A percentile compares a stretch with the other conserved stretches of the same genome.
phyloP scores from a whole-genome alignment of 2,329 filamentous ascomycete genomes.

The Ophiostoma tasmaniense region DNA sequence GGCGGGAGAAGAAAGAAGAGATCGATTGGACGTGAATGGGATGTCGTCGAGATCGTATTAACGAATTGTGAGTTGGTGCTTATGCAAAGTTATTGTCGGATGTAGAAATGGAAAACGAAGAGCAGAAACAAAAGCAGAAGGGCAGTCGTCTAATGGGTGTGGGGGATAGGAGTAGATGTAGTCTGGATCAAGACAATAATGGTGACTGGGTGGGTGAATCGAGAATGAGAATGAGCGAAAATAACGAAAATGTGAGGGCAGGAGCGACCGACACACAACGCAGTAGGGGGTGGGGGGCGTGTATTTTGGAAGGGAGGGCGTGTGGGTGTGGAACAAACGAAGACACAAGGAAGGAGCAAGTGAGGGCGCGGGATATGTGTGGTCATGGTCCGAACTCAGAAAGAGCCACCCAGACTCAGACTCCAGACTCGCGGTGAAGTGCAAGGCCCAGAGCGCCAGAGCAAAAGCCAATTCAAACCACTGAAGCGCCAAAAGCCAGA shows the following conservation, averaged over 20 bases:
- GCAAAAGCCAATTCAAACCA: background rate
- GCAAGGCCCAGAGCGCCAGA: background rate
- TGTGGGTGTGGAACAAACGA: conserved; percentile 10
- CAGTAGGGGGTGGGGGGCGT: background rate
- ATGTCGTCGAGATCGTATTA: background rate
- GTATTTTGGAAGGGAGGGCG: conserved; percentile 6
- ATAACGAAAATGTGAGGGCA: conserved; percentile 18
- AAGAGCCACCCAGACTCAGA: conserved; percentile 12
- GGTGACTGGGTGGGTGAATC: conserved; percentile 17
- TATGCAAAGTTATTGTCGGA: background rate
- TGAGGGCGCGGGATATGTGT: conserved; percentile 21
- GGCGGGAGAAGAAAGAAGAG: background rate
- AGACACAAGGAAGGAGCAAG: conserved; percentile 12
- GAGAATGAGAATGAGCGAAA: conserved; percentile 15
- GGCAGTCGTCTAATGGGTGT: conserved; percentile 17
- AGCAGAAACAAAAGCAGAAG: conserved; percentile 4
- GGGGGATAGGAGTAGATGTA: conserved; percentile 25
- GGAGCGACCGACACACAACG: conserved; percentile 12
- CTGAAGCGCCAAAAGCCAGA: conserved; percentile 4
- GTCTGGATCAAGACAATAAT: conserved; percentile 19
- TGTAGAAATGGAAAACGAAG: conserved; percentile 4
- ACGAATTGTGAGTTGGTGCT: background rate
- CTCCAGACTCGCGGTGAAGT: conserved; percentile 22
- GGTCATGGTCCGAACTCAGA: conserved; percentile 17
- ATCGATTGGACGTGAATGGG: background rate